These are phyloP conservation scores for Luffa aegyptiaca DNA, from an alignment of 306 rosid species.

Conservation along the genomic window DNA sequence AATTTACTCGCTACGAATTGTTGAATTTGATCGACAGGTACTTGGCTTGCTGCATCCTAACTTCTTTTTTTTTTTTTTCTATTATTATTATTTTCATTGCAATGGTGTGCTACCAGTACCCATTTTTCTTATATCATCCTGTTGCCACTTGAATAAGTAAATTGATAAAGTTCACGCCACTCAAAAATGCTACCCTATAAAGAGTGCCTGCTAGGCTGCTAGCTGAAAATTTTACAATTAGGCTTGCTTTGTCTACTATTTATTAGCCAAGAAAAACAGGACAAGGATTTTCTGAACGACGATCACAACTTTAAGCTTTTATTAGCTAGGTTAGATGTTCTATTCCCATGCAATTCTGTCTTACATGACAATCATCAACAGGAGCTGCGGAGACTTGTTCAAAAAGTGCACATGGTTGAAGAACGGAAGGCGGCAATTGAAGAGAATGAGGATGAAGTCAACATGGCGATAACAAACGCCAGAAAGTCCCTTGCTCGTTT, in stretches of 20 bases:
- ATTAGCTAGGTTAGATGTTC: neutral
- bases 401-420: slow-evolving; percentile 40
- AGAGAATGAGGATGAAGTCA: slow-evolving; percentile 37
- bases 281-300: neutral
- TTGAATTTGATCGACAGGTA: slow-evolving; percentile 92
- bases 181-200: neutral
- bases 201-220: neutral
- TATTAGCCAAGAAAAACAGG: neutral
- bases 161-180: neutral
- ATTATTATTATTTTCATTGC: neutral
- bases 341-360: neutral
- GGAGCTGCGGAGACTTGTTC: slow-evolving; percentile 82
- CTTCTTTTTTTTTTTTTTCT: neutral
- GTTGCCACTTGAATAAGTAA: neutral
- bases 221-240: neutral
- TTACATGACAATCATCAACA: slow-evolving; percentile 18
- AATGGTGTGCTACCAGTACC: neutral
- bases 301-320: neutral
- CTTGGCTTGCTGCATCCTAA: neutral
- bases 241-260: neutral
- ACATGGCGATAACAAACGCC: slow-evolving; percentile 27
- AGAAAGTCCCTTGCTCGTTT: slow-evolving; percentile 56
- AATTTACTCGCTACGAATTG: slow-evolving; percentile 66
- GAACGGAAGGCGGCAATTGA: slow-evolving; percentile 28
- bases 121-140: neutral